Percentiles rank a stretch among this genome's conserved stretches.
These are phyloP conservation scores for Leucocoprinus leucothites DNA, from an alignment of 768 basidiomycete species.

Conservation along the genomic window DNA sequence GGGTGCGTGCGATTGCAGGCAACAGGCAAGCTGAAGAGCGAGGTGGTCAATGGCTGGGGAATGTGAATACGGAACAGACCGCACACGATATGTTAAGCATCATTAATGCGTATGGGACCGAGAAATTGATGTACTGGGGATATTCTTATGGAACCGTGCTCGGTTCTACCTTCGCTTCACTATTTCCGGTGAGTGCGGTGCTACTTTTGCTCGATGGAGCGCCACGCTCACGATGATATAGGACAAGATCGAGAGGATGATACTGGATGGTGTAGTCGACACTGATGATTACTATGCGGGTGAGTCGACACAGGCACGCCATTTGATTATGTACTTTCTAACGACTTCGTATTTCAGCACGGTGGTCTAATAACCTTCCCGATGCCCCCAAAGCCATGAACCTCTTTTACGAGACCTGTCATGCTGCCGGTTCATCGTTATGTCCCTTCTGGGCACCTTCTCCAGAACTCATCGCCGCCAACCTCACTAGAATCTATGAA, in stretches of 20 bases:
- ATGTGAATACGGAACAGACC: slow-evolving; percentile 34
- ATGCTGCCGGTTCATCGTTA: slow-evolving; percentile 29
- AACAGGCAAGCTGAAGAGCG: slow-evolving; percentile 26
- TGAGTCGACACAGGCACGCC: slow-evolving; percentile 11
- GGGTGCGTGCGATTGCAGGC: slow-evolving; percentile 29
- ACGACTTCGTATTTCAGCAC: slow-evolving; percentile 18
- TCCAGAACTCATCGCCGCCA: slow-evolving; percentile 28
- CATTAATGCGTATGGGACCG: slow-evolving; percentile 25
- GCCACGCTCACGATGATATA: slow-evolving; percentile 11
- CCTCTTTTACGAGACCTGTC: slow-evolving; percentile 33
- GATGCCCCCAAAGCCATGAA: slow-evolving; percentile 35
- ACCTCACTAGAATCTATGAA: slow-evolving; percentile 31
- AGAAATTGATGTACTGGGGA: slow-evolving; percentile 34
- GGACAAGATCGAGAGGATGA: slow-evolving; percentile 35
- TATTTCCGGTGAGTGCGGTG: slow-evolving; percentile 20
- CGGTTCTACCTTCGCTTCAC: slow-evolving; percentile 20
- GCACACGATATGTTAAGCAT: slow-evolving; percentile 36
- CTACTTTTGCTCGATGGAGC: not conserved
- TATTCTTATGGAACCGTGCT: slow-evolving; percentile 25
- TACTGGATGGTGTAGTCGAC: slow-evolving; percentile 40
- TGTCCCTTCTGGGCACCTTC: slow-evolving; percentile 39
- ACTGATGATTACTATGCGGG: slow-evolving; percentile 36
- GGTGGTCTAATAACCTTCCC: slow-evolving; percentile 31
- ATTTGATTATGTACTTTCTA: not conserved
- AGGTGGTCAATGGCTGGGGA: slow-evolving; percentile 23